Evolutionary conservation across 225 moss, liverwort and hornwort genomes (phyloP), one percentile per base, ranked within the genome.

Genomic region (Thuidium tamariscinum): DNA sequence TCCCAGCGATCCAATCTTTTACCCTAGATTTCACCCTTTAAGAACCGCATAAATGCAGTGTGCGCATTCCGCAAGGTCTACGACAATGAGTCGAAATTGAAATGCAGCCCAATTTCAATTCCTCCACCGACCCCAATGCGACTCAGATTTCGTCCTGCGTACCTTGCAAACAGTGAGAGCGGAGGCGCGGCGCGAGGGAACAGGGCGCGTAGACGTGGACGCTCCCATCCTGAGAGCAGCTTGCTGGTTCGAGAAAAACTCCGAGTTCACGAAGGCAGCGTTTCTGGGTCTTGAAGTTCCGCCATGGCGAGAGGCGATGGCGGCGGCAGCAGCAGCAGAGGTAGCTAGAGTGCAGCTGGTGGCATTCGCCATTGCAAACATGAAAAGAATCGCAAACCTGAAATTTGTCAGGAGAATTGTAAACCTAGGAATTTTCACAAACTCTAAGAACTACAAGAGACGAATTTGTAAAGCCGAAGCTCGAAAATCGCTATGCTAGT

Each of bases 161-260:
- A 69, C 56, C 79, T 84, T 89, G 91, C 91, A 83, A 62, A 89
- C 75, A 54, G 89, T 87, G 44, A 87, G 91, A 37, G 37, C 30
- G 39, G 83, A 85, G 41, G 62, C 36, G 83, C 85, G 89, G 80
- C 80, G 75, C 36, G 80, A 85, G 46, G 76, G 34, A 23, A 80
- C 69, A 55, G 87, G 75, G 23, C 36, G 77, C 5, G 73, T 61
- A 37, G 37, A 48, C 55, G 74, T 46, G 23, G 7, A 64, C 37
- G 49, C 64, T 65, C 68, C 61, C n/a, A 84, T 10, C 68, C 83
- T 56, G 54, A 89, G 69, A 80, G 55, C 56, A 60, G 51, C 82
- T 63, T 62, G 80, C 34, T 76, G 87, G 42, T 69, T 49, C 8
- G 89, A 79, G 75, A 91, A 86, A 68, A 91, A 66, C 73, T 91